Conservation (phyloP, 2,329 filamentous ascomycete genomes). For the Fusarium sp. region DNA sequence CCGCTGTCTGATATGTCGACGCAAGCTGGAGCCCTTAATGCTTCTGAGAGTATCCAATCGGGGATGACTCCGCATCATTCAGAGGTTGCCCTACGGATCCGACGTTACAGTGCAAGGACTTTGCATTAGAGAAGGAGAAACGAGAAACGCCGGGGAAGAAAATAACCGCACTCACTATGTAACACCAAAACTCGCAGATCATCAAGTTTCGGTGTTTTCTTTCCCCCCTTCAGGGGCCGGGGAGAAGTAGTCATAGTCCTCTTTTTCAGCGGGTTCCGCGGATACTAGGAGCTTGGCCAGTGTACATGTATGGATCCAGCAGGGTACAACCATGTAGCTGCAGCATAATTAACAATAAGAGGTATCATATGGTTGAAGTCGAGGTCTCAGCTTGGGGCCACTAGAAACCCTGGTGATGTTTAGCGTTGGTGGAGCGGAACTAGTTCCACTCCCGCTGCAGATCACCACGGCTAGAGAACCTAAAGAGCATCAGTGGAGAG, state of each 20-base stretch:
- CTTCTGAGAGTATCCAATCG: slow-evolving; percentile 18
- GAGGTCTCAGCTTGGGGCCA: neutral
- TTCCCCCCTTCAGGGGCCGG: too few species aligned
- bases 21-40: slow-evolving; percentile 5
- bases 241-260: neutral
- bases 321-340: neutral
- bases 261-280: neutral
- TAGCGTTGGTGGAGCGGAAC: neutral
- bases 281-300: neutral
- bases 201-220: too few species aligned
- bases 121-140: neutral
- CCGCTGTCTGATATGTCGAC: slow-evolving; percentile 2
- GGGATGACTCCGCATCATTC: neutral
- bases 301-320: neutral
- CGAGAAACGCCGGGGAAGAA: neutral
- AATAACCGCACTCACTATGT: too few species aligned
- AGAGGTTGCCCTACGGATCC: neutral
- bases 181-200: too few species aligned
- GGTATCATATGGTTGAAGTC: neutral
- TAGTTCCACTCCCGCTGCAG: slow-evolving; percentile 6
- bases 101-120: slow-evolving; percentile 9
- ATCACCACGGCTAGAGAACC: slow-evolving; percentile 2
- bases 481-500: slow-evolving; percentile 2
- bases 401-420: neutral
- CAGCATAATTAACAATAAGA: neutral